Base-by-base conservation (phyloP, 2,329 filamentous ascomycete species). In the Pyrenophora tritici-repentis region DNA sequence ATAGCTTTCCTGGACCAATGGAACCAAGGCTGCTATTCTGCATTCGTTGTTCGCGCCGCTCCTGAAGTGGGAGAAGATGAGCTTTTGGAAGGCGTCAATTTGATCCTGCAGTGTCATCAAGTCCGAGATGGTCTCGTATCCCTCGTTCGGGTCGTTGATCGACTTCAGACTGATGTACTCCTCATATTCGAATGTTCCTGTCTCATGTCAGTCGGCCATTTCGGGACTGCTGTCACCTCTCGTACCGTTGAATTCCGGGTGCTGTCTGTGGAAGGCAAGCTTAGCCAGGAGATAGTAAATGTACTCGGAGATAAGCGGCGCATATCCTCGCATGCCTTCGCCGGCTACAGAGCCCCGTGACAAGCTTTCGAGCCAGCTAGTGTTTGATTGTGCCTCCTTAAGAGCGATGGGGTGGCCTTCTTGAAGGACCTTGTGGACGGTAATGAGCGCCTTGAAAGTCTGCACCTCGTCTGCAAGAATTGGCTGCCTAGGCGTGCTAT, bases 81-180 rank as follows among this genome's bases (percentile, higher is more conserved):
- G 82, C 78, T 97, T 99, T 75, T 99, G 94, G 77, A 99, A 97
- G 61, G 91, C 88, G 75, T 99, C 94, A 63, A 99, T 99, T 80
- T 96, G 93, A 75, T 99, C 94, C 73, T 99, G 94, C 52, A 99
- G 81, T 7, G 87, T 88, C 92, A 97, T 97, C 47, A 99, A 83
- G 75, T 99, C 94, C 61, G 88, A 90, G 65, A 99, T 97, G 18
- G 93, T 97, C 80, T 99, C 94, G 72, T 88, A 88, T 32, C 94
- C 94, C 78, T 99, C 94, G 70, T 99, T 97, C 3, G 94, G 94
- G 74, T 99, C 94, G 74, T 97, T 97, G 78, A 96, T 97, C 22
- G 91, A 91, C 79, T 96, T 97, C 72, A 99, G 81, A 71, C 91
- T 96, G 73, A 97, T 92, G 74, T 99, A 99, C 73, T 99, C 94